A percentile compares a stretch with the other conserved stretches of the same genome.
phyloP scores from a whole-genome alignment of 2,329 filamentous ascomycete species.

The Emericellopsis cladophorae region DNA sequence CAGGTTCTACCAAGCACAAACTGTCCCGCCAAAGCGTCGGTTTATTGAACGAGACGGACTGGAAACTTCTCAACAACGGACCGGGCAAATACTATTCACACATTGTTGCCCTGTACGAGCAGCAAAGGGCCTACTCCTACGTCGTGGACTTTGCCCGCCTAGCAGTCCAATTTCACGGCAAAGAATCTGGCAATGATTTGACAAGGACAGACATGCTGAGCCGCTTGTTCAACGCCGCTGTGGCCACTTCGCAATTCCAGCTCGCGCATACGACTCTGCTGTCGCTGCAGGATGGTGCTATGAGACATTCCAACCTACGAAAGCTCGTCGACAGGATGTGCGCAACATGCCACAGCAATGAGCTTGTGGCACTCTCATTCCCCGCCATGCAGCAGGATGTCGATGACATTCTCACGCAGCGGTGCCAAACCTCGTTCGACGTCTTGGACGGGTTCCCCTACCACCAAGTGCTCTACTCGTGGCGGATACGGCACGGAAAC shows the following conservation, averaged over 20 bases:
- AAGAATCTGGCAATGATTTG: slow-evolving; percentile 17
- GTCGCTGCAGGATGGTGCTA: slow-evolving; percentile 53
- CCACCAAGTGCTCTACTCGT: slow-evolving; percentile 83
- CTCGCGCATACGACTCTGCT: slow-evolving; percentile 70
- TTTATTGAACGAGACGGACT: slow-evolving; percentile 66
- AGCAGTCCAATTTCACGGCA: slow-evolving; percentile 50
- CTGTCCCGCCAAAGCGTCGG: slow-evolving; percentile 44
- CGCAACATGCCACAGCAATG: slow-evolving; percentile 49
- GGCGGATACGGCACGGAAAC: slow-evolving; percentile 72
- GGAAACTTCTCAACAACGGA: slow-evolving; percentile 56
- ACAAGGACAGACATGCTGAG: slow-evolving; percentile 62
- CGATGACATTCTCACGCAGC: slow-evolving; percentile 62
- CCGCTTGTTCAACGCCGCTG: slow-evolving; percentile 71
- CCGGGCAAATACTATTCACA: slow-evolving; percentile 79
- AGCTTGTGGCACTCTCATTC: slow-evolving; percentile 68
- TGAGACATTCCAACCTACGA: slow-evolving; percentile 61
- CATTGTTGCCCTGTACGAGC: slow-evolving; percentile 71
- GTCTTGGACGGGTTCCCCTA: slow-evolving; percentile 62
- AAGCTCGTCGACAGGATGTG: slow-evolving; percentile 60
- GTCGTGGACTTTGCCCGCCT: slow-evolving; percentile 75
- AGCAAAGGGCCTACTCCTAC: slow-evolving; percentile 61
- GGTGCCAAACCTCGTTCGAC: slow-evolving; percentile 57
- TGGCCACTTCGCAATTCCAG: slow-evolving; percentile 69
- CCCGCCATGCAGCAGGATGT: slow-evolving; percentile 65
- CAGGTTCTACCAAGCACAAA: slow-evolving; percentile 32